Conservation (phyloP, 306 rosid genomes). For the Lotus japonicus region DNA sequence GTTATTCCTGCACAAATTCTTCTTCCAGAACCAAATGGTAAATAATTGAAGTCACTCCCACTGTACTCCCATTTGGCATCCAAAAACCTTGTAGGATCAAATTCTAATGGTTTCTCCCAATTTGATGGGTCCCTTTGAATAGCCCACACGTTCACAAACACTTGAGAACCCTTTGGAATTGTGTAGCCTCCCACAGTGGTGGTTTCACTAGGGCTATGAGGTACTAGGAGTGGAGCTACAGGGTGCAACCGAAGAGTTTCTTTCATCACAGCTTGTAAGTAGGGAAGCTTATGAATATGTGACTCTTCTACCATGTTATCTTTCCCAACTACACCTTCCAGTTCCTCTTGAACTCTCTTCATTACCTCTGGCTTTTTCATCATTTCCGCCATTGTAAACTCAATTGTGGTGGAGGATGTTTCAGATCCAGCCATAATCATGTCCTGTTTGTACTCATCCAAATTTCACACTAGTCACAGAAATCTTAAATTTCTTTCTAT, state of each 20-base stretch:
- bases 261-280: slow-evolving; percentile 61
- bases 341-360: slow-evolving; percentile 44
- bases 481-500: neutral
- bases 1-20: slow-evolving; percentile 69
- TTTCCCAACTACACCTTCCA: slow-evolving; percentile 44
- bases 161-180: slow-evolving; percentile 49
- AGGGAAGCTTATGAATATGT: slow-evolving; percentile 40
- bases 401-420: slow-evolving; percentile 58
- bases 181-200: slow-evolving; percentile 53
- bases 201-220: slow-evolving; percentile 53
- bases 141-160: slow-evolving; percentile 71
- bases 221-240: slow-evolving; percentile 46
- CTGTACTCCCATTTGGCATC: slow-evolving; percentile 43
- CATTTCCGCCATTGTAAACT: slow-evolving; percentile 60
- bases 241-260: slow-evolving; percentile 66
- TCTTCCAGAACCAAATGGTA: slow-evolving; percentile 77
- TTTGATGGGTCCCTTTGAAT: slow-evolving; percentile 61
- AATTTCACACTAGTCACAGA: neutral
- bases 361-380: slow-evolving; percentile 38
- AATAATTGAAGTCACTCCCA: slow-evolving; percentile 53
- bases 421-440: slow-evolving; percentile 69
- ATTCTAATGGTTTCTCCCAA: slow-evolving; percentile 57
- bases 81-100: slow-evolving; percentile 59
- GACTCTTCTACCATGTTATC: slow-evolving; percentile 57
- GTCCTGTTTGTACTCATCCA: slow-evolving; percentile 30